These are phyloP conservation scores for Termitomyces sp. DNA, from an alignment of 768 basidiomycete genomes.

Conservation along the genomic window DNA sequence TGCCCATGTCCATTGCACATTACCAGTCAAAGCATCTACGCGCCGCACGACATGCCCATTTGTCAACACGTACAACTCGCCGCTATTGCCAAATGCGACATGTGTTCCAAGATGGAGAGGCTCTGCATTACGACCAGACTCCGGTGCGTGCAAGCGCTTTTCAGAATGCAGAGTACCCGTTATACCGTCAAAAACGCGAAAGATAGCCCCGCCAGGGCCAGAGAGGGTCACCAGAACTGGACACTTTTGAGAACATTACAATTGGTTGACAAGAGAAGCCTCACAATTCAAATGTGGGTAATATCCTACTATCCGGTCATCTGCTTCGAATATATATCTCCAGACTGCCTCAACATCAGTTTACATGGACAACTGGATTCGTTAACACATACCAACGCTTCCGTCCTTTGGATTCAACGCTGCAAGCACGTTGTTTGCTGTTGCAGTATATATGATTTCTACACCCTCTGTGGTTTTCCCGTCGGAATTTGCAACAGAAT, in stretches of 20 bases:
- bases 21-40: constrained; percentile 51
- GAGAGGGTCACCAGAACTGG: constrained; percentile 74
- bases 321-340: constrained; percentile 73
- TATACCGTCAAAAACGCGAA: constrained; percentile 63
- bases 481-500: neutral
- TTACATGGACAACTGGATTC: neutral
- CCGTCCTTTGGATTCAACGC: constrained; percentile 69
- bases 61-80: constrained; percentile 50
- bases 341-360: constrained; percentile 45
- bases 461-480: constrained; percentile 18
- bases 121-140: constrained; percentile 44
- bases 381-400: constrained; percentile 58
- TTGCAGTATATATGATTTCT: constrained; percentile 63
- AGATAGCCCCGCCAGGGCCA: constrained; percentile 65
- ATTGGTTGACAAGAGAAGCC: constrained; percentile 19
- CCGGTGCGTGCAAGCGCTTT: constrained; percentile 50
- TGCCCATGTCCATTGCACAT: constrained; percentile 68
- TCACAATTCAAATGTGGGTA: constrained; percentile 56
- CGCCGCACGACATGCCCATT: constrained; percentile 59
- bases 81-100: constrained; percentile 34
- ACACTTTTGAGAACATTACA: constrained; percentile 2
- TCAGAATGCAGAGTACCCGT: constrained; percentile 66
- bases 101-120: constrained; percentile 56
- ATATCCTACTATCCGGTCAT: constrained; percentile 68
- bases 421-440: constrained; percentile 75